Evolutionary conservation across 495 filamentous ascomycete species (phyloP).

Genomic region (Mycothermus thermophilus): DNA sequence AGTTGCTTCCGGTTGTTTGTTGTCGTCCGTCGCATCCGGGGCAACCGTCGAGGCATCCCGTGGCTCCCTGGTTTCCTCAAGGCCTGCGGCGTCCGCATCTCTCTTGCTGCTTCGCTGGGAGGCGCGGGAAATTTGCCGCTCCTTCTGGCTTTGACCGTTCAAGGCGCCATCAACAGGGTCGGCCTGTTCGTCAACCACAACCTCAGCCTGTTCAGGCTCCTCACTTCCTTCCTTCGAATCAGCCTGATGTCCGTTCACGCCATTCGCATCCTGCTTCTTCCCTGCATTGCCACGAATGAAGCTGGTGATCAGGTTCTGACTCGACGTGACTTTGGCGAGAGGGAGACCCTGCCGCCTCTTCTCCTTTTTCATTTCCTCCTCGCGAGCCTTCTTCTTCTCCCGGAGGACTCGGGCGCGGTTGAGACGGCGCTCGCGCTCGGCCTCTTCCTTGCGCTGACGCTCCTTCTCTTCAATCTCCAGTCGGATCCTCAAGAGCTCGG

Average conservation of each 20-base stretch:
- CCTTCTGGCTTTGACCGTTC: no score
- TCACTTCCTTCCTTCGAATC: constrained; percentile 5
- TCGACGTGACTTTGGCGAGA: constrained; percentile 26
- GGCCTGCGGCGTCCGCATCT: no score
- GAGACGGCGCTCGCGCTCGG: constrained; percentile 29
- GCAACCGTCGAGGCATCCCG: no score
- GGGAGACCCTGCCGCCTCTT: constrained; percentile 29
- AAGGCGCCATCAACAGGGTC: no score
- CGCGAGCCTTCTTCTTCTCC: constrained; percentile 33
- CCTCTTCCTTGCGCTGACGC: constrained; percentile 28
- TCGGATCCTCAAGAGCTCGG: no score
- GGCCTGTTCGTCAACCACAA: no score
- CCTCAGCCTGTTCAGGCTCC: no score
- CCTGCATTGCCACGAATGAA: constrained; percentile 24
- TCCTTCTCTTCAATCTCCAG: constrained; percentile 32
- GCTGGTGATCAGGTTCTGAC: constrained; percentile 30
- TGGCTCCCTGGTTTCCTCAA: no score
- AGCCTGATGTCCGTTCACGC: constrained; percentile 1
- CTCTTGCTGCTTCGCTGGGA: no score
- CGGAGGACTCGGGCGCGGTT: constrained; percentile 22
- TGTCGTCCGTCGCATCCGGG: no score
- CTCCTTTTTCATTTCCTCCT: constrained; percentile 19
- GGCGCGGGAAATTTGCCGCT: no score
- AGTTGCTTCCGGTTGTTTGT: no score
- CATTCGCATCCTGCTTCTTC: constrained; percentile 11